phyloP scores from a whole-genome alignment of 345 rosid genomes.

The Gossypium ekmanianum region DNA sequence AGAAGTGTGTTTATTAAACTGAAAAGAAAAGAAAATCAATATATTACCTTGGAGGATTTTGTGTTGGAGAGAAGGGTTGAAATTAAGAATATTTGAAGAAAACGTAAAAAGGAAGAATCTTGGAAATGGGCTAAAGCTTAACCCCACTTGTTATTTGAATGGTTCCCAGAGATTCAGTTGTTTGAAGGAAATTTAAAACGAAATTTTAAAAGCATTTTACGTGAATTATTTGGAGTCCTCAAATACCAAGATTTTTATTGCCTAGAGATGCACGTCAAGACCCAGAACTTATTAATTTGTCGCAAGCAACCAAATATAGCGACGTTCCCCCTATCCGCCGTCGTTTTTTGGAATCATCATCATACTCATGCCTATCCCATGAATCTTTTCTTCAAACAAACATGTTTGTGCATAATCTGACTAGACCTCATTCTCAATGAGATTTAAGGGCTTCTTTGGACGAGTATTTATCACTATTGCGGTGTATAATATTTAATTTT shows the following conservation, averaged over 20 bases:
- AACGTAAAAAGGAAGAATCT: neutral
- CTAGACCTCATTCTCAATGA: no score
- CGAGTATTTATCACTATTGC: no score
- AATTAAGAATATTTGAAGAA: no score
- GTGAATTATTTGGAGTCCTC: neutral
- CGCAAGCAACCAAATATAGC: neutral
- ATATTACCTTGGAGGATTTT: slow-evolving; percentile 2
- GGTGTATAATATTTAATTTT: no score
- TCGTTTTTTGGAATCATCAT: neutral
- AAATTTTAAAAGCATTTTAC: neutral
- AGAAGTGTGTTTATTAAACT: no score
- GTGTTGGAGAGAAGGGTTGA: neutral
- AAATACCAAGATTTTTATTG: neutral
- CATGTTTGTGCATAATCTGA: no score
- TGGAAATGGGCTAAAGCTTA: neutral
- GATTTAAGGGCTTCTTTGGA: no score
- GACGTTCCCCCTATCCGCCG: neutral
- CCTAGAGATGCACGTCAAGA: neutral
- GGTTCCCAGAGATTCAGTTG: slow-evolving; percentile 39
- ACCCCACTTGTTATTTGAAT: slow-evolving; percentile 62
- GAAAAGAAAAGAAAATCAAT: neutral
- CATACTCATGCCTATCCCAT: neutral
- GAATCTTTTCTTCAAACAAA: no score
- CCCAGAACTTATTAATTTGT: no score
- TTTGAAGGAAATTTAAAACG: slow-evolving; percentile 1